These are phyloP conservation scores for Aspergillus sojae DNA, from an alignment of 2,329 filamentous ascomycete species.

Conservation along the genomic window DNA sequence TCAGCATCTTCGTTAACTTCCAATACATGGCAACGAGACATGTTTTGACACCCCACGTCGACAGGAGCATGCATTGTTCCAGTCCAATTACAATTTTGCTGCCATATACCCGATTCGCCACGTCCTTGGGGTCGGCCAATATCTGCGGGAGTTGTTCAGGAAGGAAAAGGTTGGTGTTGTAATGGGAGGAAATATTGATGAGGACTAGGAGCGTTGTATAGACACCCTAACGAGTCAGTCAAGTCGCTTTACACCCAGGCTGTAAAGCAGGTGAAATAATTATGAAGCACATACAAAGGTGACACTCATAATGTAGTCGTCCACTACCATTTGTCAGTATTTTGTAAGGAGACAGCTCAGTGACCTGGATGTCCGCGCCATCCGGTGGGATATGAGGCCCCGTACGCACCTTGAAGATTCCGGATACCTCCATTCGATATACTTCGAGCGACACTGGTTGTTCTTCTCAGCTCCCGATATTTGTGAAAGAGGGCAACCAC, in stretches of 20 bases:
- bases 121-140: slow-evolving; percentile 40
- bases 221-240: slow-evolving; percentile 28
- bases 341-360: neutral
- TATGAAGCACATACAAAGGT: slow-evolving; percentile 35
- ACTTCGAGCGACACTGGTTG: neutral
- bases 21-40: slow-evolving; percentile 55
- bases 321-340: slow-evolving; percentile 24
- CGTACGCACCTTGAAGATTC: neutral
- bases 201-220: slow-evolving; percentile 38
- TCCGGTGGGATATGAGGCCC: no score
- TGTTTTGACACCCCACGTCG: slow-evolving; percentile 55
- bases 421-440: neutral
- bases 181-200: slow-evolving; percentile 41
- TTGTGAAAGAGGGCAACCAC: neutral
- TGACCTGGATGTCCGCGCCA: neutral
- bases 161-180: slow-evolving; percentile 44
- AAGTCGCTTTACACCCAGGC: no score
- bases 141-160: slow-evolving; percentile 35
- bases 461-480: neutral
- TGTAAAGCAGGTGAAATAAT: neutral
- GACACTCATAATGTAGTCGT: slow-evolving; percentile 42
- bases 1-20: slow-evolving; percentile 45
- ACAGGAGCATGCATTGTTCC: slow-evolving; percentile 53
- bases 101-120: slow-evolving; percentile 47
- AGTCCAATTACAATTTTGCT: slow-evolving; percentile 53